These are phyloP conservation scores for Paracoccidioides lutzii DNA, from an alignment of 2,329 filamentous ascomycete species.

Conservation along the genomic window DNA sequence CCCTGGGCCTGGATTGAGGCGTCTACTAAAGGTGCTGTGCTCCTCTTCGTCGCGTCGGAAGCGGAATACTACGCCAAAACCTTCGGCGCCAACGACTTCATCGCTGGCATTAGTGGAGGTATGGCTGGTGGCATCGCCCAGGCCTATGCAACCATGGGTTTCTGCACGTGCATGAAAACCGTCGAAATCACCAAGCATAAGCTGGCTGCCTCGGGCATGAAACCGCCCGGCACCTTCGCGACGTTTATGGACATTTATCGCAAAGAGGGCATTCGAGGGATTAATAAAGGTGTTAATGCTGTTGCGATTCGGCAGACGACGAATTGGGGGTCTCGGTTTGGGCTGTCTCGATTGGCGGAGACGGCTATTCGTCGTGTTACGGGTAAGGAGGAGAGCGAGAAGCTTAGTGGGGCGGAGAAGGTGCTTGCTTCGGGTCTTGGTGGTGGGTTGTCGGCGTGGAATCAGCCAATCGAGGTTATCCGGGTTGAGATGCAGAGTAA, in stretches of 20 bases:
- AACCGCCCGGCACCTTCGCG: slow-evolving; percentile 78
- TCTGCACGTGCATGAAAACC: slow-evolving; percentile 99
- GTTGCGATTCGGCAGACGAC: slow-evolving; percentile 98
- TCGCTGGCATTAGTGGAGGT: slow-evolving; percentile 77
- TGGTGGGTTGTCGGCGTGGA: slow-evolving; percentile 94
- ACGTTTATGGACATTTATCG: slow-evolving; percentile 98
- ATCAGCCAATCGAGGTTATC: slow-evolving; percentile 99
- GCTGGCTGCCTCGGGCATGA: slow-evolving; percentile 67
- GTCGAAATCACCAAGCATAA: slow-evolving; percentile 99
- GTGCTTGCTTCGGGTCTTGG: slow-evolving; percentile 73
- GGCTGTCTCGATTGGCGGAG: slow-evolving; percentile 83
- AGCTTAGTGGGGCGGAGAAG: slow-evolving; percentile 73
- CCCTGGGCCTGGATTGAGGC: slow-evolving; percentile 99
- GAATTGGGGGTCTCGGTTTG: slow-evolving; percentile 97
- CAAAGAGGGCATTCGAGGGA: slow-evolving; percentile 81
- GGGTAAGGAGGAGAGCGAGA: slow-evolving; percentile 66
- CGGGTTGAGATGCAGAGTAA: slow-evolving; percentile 99
- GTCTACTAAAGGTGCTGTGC: slow-evolving; percentile 96
- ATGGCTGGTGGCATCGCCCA: slow-evolving; percentile 91
- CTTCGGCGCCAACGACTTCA: slow-evolving; percentile 74
- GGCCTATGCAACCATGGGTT: slow-evolving; percentile 98
- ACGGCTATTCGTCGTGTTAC: slow-evolving; percentile 67
- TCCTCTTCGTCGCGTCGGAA: slow-evolving; percentile 97
- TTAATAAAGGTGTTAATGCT: slow-evolving; percentile 98
- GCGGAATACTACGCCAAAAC: slow-evolving; percentile 87